Base-by-base conservation (phyloP, 257 asterid genomes). In the Forsythia viridissima region DNA sequence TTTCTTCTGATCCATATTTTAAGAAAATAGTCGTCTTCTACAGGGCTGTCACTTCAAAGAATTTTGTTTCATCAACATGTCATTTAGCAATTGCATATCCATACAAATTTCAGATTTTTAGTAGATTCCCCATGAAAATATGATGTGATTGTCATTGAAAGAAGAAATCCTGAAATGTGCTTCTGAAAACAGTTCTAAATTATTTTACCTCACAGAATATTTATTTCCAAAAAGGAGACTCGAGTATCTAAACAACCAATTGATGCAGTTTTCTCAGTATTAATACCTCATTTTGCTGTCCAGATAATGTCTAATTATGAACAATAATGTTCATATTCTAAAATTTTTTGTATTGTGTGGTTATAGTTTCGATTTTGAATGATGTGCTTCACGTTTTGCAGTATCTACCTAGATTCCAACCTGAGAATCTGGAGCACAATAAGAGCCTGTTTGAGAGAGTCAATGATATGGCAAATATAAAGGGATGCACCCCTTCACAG, bases 401-500 rank as follows among this genome's bases (percentile, higher is more conserved):
- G 76, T 4, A 10, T 52, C 9, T 77, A 2, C 81, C 81, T 2
- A 77, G 76, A 65, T 70, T 70, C 59, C 57, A 70, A 42, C 42
- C 77, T 16, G 68, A 78, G 42, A 79, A 76, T 63, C 30, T 87
- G 44, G 80, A 78, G 55, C 70, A 70, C 12, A 77, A 77, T 15
- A 13, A 77, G 59, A 51, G 24, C 1, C 41, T 70, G 61, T 77
- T 69, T 10, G 71, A 70, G 16, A 74, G 69, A 48, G 81, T 87
- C 7, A 40, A 41, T 3, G 78, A 79, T n/a, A 70, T 87, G 72
- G 90, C 85, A 3, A 69, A 30, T 3, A 63, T 75, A 70, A 87
- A 84, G 34, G 87, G 87, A 15, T 87, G 90, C 72, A 84, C 88
- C 9, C 77, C 88, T 2, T 73, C 90, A 6, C 90, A 87, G 3